These are phyloP conservation scores for Chloranthus sessilifolius DNA, from an alignment of 164 flowering plant genomes.

Conservation along the genomic window DNA sequence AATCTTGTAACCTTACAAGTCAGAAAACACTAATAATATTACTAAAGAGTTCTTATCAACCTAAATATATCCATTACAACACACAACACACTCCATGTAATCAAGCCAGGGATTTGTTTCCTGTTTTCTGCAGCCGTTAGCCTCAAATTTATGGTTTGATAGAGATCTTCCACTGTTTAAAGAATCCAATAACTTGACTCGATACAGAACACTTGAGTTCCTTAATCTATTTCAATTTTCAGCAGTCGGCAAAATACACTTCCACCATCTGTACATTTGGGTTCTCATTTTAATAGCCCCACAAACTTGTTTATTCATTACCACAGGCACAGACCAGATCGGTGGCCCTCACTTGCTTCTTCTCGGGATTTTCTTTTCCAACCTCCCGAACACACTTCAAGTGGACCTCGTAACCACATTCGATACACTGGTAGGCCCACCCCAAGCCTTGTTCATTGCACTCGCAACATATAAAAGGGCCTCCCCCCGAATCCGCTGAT, in stretches of 20 bases:
- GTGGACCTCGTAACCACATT: conserved; percentile 87
- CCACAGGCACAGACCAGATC: conserved; percentile 15
- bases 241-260: not conserved
- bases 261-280: conserved; percentile 5
- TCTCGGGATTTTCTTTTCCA: conserved; percentile 4
- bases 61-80: no score
- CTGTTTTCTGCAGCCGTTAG: no score
- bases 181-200: not conserved
- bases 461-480: conserved; percentile 77
- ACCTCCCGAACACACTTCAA: conserved; percentile 42
- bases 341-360: conserved; percentile 6
- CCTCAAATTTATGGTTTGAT: no score
- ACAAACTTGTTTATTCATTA: conserved; percentile 1
- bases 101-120: no score
- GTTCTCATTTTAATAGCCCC: conserved; percentile 3
- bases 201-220: not conserved
- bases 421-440: conserved; percentile 80
- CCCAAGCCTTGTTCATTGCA: conserved; percentile 81
- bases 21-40: no score
- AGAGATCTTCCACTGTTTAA: not conserved
- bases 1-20: no score
- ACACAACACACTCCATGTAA: no score
- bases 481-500: conserved; percentile 64
- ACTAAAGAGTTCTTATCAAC: no score
- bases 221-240: not conserved